These are phyloP conservation scores for Lupinus albus DNA, from an alignment of 306 rosid genomes.

Conservation along the genomic window DNA sequence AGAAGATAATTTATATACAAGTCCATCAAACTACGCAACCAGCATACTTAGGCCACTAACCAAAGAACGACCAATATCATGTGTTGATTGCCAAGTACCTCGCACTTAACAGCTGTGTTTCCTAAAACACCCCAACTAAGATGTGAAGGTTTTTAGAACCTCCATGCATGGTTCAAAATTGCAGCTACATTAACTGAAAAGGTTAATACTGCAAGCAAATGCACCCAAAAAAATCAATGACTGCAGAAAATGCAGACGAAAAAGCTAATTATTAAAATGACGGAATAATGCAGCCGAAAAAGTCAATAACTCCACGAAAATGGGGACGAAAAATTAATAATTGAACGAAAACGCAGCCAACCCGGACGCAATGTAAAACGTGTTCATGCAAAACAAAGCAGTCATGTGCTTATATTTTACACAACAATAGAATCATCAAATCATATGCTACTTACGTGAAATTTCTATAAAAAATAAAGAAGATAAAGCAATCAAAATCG, in stretches of 20 bases:
- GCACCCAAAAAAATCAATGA: no score
- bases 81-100: not conserved
- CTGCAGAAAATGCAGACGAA: not conserved
- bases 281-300: no score
- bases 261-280: no score
- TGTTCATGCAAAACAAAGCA: not conserved
- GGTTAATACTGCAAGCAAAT: no score
- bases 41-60: no score
- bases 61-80: not conserved
- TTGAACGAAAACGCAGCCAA: no score
- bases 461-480: not conserved
- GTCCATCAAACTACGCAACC: not conserved
- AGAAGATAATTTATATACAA: not conserved
- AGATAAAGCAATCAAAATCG: not conserved
- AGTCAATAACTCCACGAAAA: no score
- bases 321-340: no score
- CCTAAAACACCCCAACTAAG: not conserved
- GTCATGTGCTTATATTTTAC: not conserved
- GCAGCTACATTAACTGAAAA: not conserved
- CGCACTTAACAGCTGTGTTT: not conserved
- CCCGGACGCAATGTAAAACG: not conserved
- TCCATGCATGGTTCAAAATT: not conserved
- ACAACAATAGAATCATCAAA: not conserved
- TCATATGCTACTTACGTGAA: not conserved
- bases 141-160: not conserved